Evolutionary conservation across 495 filamentous ascomycete species (phyloP).

Genomic region (Thozetella sp.): DNA sequence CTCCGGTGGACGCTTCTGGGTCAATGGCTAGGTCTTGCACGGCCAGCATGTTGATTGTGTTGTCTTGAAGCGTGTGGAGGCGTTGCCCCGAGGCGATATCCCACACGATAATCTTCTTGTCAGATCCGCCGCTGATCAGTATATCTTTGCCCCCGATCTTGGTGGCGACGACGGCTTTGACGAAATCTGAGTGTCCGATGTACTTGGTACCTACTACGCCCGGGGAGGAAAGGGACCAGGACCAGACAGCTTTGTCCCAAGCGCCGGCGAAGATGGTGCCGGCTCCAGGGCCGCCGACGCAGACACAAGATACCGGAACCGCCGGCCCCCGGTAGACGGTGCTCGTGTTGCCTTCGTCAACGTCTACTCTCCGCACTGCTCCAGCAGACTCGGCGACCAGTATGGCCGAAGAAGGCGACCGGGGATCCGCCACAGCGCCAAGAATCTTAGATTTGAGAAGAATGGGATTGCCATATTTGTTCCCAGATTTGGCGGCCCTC

Average conservation of each 20-base stretch:
- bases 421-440: slow-evolving; percentile 70
- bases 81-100: slow-evolving; percentile 66
- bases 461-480: slow-evolving; percentile 82
- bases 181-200: slow-evolving; percentile 86
- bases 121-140: slow-evolving; percentile 84
- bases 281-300: slow-evolving; percentile 58
- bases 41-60: slow-evolving; percentile 67
- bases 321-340: slow-evolving; percentile 71
- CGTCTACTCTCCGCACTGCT: slow-evolving; percentile 66
- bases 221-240: slow-evolving; percentile 67
- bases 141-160: slow-evolving; percentile 59
- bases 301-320: slow-evolving; percentile 78
- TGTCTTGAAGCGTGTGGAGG: slow-evolving; percentile 71
- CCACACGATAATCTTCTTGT: slow-evolving; percentile 86
- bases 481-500: slow-evolving; percentile 77
- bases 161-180: slow-evolving; percentile 70
- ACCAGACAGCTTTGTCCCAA: slow-evolving; percentile 92
- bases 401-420: slow-evolving; percentile 54
- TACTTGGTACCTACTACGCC: slow-evolving; percentile 57
- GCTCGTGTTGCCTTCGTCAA: slow-evolving; percentile 44
- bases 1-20: slow-evolving; percentile 47
- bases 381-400: slow-evolving; percentile 86
- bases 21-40: slow-evolving; percentile 77
- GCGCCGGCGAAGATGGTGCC: slow-evolving; percentile 78
- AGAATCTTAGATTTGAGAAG: slow-evolving; percentile 82